Evolutionary conservation across 768 basidiomycete genomes (phyloP), one percentile per base, ranked within the genome.

Genomic region (Suillus plorans): DNA sequence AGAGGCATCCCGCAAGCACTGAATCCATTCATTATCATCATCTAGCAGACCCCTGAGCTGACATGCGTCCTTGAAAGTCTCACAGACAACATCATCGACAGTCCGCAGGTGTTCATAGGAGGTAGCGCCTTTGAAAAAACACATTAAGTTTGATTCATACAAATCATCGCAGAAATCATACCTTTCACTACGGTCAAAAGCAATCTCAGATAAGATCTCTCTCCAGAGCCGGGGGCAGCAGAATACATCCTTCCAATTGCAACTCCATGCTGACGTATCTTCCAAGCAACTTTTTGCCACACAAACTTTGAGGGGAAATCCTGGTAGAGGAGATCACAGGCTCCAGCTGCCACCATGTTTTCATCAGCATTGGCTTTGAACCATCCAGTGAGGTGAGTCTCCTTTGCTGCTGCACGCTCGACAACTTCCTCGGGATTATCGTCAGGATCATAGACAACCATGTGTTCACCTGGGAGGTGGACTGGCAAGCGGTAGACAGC

Each of bases 1-100:
- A 18, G 71, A 64, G 45, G 80, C 82, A 16, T 86, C 82, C 20
- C 69, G 8, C 0, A 86, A 64, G 67, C 83, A 85, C 7, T 66
- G 64, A 0, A 69, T 20, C 80, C 81, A 85, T 67, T 86, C 83
- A n/a, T 68, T 68, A 69, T 86, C 80, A 77, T 84, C 78, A 25
- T 82, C 76, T 5, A 86, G 71, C 0, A 86, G 75, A 1, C 81
- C 82, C 7, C 61, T 57, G 25, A 76, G 76, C 18, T 73, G n/a
- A 62, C 84, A 85, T 3, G 82, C 82, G 1, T 76, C 78, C 39
- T 73, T 69, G 58, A 80, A 85, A 1, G 77, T 78, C 0, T 66
- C 60, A 71, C 74, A 68, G 0, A 68, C 13, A 0, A 63, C 42
- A 2, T 69, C 73, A 41, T 79, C 58, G 13, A 75, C 63, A 14